phyloP scores from a whole-genome alignment of 2,329 filamentous ascomycete species.

The Cladosporium sp. region DNA sequence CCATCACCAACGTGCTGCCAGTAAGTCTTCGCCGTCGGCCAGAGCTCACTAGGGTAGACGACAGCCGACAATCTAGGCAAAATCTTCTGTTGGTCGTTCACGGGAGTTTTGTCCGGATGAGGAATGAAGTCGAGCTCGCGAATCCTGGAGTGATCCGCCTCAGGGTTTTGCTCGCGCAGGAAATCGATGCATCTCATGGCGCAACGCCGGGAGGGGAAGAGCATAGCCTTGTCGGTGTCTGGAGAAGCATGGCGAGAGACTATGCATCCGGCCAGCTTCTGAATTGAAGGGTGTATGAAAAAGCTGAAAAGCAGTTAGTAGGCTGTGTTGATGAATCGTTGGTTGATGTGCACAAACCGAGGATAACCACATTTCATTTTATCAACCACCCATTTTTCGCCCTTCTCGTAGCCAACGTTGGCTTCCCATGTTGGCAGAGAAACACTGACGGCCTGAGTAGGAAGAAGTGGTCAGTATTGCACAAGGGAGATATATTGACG shows the following conservation, averaged over 20 bases:
- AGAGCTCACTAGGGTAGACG: conserved; percentile 64
- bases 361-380: conserved; percentile 91
- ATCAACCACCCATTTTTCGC: conserved; percentile 76
- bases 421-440: conserved; percentile 90
- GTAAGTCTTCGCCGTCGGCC: conserved; percentile 78
- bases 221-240: conserved; percentile 63
- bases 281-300: conserved; percentile 83
- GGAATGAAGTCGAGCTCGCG: conserved; percentile 61
- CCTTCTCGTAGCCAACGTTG: conserved; percentile 93
- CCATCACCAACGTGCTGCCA: conserved; percentile 98
- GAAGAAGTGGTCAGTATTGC: conserved; percentile 1
- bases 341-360: conserved; percentile 47
- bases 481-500: neutral
- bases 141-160: conserved; percentile 47
- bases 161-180: conserved; percentile 56
- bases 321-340: neutral
- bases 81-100: conserved; percentile 40
- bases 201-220: conserved; percentile 70
- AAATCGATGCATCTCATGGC: conserved; percentile 75
- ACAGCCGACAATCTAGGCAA: conserved; percentile 51
- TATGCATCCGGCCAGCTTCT: conserved; percentile 67
- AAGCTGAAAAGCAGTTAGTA: conserved; percentile 55
- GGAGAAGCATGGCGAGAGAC: conserved; percentile 58
- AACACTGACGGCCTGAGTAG: conserved; percentile 79
- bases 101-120: conserved; percentile 46